Evolutionary conservation across 495 filamentous ascomycete species (phyloP), one percentile per base, ranked within the genome.

Genomic region (Mycothermus thermophilus): DNA sequence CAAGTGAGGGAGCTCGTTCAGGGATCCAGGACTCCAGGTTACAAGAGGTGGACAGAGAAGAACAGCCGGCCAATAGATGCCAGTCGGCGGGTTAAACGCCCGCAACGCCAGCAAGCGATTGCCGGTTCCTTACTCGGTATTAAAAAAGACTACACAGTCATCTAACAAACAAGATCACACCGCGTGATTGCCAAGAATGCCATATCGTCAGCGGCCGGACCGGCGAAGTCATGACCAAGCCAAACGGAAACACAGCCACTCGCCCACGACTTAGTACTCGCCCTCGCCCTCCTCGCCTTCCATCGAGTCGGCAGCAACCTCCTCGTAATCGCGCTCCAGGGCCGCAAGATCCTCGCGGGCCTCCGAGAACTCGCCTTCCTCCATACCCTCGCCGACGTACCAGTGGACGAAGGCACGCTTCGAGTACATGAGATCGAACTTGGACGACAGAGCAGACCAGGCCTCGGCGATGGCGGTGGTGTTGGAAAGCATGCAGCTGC

Each of bases 301-400:
- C 43, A 90, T 59, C 42, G 88, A 93, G 63, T 97, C 90, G 55
- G 86, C 86, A 45, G 85, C 90, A 50, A 97, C 90, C 64, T 97
- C 90, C 68, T 96, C 92, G 69, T 97, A 97, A 64, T 97, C 90
- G 44, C 88, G 82, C 75, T 97, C 90, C 28, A 97, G 75, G 48
- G 90, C 90, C 52, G 90, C 90, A 52, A 97, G 62, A 64, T 97
- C 90, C 71, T 97, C 90, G 62, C 90, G 83, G 34, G 90, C 90
- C 74, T 97, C 90, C 31, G 84, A 92, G 72, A 97, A 97, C 63
- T 97, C 90, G 56, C 90, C 90, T 64, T 97, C 90, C 72, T 97
- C 90, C 90, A 97, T 97, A 75, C 90, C 90, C 72, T 97, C 90
- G 66, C 90, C 90, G 58, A 97, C 90, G 52, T 97, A 97, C 90